These are phyloP conservation scores for Posidonia australis DNA, from an alignment of 106 monocot genomes.

Conservation along the genomic window DNA sequence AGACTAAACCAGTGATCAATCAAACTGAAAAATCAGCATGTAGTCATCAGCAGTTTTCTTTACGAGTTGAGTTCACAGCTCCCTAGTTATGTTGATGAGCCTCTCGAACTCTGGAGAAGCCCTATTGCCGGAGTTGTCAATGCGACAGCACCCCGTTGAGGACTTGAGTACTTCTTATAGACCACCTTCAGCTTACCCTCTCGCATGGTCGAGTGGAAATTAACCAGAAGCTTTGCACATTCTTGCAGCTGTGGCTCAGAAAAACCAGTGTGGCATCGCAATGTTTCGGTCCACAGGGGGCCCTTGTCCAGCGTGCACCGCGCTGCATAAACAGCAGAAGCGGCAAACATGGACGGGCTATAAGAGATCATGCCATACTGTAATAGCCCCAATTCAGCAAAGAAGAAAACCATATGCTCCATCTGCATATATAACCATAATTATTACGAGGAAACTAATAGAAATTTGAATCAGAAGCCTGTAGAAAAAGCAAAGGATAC, in stretches of 20 bases:
- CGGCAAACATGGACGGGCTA: slow-evolving; percentile 29
- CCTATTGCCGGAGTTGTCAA: slow-evolving; percentile 14
- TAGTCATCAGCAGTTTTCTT: no score
- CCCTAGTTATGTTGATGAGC: no score
- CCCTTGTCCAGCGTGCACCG: slow-evolving; percentile 14
- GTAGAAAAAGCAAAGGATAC: no score
- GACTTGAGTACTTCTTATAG: slow-evolving; percentile 15
- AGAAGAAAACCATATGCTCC: slow-evolving; percentile 33
- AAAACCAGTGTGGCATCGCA: slow-evolving; percentile 26
- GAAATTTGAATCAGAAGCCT: no score
- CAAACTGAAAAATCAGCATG: no score
- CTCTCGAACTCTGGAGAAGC: no score
- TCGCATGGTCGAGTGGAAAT: slow-evolving; percentile 2
- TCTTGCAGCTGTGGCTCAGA: slow-evolving; percentile 9
- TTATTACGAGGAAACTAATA: not conserved
- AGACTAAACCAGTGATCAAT: no score
- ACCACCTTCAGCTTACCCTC: slow-evolving; percentile 19
- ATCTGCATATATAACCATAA: no score
- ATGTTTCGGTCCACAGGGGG: slow-evolving; percentile 23
- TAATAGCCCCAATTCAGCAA: slow-evolving; percentile 31
- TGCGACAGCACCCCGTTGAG: slow-evolving; percentile 10
- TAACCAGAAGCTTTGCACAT: slow-evolving; percentile 14
- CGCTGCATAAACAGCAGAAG: slow-evolving; percentile 31
- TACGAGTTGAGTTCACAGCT: no score
- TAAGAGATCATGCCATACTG: slow-evolving; percentile 13